Evolutionary conservation across 1,284 basidiomycete species (phyloP).

Genomic region (Bondarzewia mesenterica): DNA sequence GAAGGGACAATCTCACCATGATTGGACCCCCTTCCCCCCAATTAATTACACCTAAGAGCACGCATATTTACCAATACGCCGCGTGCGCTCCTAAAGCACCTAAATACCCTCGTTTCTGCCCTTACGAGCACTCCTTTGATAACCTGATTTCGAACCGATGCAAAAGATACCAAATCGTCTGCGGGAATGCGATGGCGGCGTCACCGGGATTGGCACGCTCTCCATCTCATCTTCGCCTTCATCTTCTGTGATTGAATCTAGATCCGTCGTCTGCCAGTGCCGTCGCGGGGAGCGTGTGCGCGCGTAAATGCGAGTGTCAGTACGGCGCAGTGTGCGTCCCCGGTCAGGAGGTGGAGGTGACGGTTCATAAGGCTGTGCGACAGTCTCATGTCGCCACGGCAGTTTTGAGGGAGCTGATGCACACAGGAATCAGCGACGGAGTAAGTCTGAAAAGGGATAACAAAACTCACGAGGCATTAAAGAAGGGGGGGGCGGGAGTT

Average conservation of each 20-base stretch:
- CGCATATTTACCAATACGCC: too few species aligned
- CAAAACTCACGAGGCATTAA: constrained; percentile 4
- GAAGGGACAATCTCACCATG: too few species aligned
- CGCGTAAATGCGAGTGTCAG: background rate
- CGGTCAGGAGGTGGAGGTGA: background rate
- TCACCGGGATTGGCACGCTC: background rate
- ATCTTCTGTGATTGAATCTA: background rate
- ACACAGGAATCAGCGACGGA: background rate
- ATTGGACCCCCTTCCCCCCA: too few species aligned
- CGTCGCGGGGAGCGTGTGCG: constrained; percentile 4
- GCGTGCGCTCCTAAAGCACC: background rate
- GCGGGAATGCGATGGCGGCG: constrained; percentile 4
- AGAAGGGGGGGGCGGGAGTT: background rate
- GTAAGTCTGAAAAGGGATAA: background rate
- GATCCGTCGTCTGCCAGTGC: background rate
- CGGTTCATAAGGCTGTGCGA: background rate
- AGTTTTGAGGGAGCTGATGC: background rate
- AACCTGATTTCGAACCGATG: constrained; percentile 2
- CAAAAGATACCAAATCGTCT: constrained; percentile 13
- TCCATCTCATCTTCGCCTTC: background rate
- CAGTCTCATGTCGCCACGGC: background rate
- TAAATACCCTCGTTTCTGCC: background rate
- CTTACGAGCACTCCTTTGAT: background rate
- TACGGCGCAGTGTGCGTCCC: background rate
- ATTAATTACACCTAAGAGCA: too few species aligned